Evolutionary conservation across 1,284 basidiomycete species (phyloP).

Genomic region (Cryptococcus deneoformans): DNA sequence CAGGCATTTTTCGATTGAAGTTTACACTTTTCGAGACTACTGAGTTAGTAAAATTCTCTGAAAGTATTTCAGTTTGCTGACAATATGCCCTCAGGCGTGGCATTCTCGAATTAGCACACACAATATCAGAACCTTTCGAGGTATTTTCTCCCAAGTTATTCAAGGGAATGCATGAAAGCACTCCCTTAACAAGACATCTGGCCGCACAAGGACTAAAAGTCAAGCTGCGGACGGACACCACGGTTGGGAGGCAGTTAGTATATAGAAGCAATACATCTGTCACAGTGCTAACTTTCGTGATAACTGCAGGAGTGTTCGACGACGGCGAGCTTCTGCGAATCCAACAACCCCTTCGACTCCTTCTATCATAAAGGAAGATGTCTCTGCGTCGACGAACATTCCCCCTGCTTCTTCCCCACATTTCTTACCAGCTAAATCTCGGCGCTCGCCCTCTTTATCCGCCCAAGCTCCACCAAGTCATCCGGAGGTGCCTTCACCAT

Average conservation of each 20-base stretch:
- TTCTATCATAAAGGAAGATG: not conserved
- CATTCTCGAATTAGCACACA: slow-evolving; percentile 33
- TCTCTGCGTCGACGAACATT: too few species aligned
- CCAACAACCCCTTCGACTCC: not conserved
- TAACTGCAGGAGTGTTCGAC: slow-evolving; percentile 7
- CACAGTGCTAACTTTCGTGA: not conserved
- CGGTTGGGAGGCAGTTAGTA: slow-evolving; percentile 40
- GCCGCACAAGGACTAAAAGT: slow-evolving; percentile 51
- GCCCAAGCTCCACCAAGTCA: too few species aligned
- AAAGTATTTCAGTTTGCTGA: slow-evolving; percentile 32
- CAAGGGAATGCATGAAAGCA: slow-evolving; percentile 50
- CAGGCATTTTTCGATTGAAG: slow-evolving; percentile 47
- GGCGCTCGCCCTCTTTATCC: too few species aligned
- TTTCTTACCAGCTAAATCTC: too few species aligned
- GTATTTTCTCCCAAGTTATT: slow-evolving; percentile 52
- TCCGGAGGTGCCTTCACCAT: too few species aligned
- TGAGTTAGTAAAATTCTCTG: slow-evolving; percentile 29
- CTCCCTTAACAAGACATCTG: slow-evolving; percentile 47
- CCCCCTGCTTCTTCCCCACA: too few species aligned
- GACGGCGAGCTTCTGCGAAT: slow-evolving; percentile 7
- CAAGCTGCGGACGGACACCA: slow-evolving; percentile 47
- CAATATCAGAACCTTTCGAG: slow-evolving; percentile 46
- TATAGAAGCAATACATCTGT: not conserved
- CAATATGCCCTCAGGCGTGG: slow-evolving; percentile 24
- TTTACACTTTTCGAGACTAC: slow-evolving; percentile 47